A percentile compares a stretch with the other conserved stretches of the same genome.
phyloP scores from a whole-genome alignment of 371 early-diverging fungal genomes.

The Saksenaea oblongispora region DNA sequence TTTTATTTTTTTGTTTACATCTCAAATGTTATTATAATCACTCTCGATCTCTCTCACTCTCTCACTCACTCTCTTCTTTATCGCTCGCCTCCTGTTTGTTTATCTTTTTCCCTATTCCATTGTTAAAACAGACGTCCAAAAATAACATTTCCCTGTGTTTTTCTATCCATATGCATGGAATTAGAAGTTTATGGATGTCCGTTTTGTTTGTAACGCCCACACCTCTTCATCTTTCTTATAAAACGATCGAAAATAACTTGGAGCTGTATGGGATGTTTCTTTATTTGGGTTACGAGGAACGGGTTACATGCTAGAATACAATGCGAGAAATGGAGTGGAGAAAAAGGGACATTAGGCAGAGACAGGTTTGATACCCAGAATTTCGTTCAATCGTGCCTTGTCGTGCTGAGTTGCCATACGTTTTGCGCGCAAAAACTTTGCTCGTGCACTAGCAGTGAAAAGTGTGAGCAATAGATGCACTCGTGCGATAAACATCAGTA shows the following conservation, averaged over 20 bases:
- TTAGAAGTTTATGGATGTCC: neutral
- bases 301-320: neutral
- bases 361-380: constrained; percentile 51
- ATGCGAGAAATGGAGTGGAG: neutral
- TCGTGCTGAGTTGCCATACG: constrained; percentile 57
- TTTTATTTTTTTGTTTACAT: neutral
- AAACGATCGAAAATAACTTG: too few species aligned
- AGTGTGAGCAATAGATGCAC: neutral
- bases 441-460: constrained; percentile 55
- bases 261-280: too few species aligned
- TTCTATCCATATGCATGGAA: neutral
- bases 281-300: too few species aligned
- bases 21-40: neutral
- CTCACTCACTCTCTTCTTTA: neutral
- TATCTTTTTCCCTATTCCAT: neutral
- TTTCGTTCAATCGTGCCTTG: constrained; percentile 52
- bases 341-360: neutral
- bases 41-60: neutral
- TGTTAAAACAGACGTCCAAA: neutral
- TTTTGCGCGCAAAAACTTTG: constrained; percentile 75
- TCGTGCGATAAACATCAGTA: neutral
- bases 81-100: neutral
- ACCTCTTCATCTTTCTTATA: too few species aligned
- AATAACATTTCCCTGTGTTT: neutral
- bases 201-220: neutral